Evolutionary conservation across 2,329 filamentous ascomycete genomes (phyloP).

Genomic region (Dichotomopilus funicola): DNA sequence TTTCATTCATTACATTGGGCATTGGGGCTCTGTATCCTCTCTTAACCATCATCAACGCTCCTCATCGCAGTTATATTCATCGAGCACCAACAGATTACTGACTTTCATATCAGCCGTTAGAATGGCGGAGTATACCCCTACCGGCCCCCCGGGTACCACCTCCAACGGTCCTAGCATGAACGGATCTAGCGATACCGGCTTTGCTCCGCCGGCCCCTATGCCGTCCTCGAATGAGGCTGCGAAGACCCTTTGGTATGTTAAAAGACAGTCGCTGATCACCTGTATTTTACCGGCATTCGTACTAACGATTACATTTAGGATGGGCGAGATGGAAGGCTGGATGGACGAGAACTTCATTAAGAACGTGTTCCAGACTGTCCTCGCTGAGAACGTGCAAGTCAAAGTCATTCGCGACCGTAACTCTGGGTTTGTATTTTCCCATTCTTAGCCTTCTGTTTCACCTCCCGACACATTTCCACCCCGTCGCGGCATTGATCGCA

Average conservation of each 20-base stretch:
- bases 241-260: conserved; percentile 52
- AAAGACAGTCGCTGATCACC: background rate
- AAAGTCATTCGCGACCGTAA: conserved; percentile 99
- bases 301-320: conserved; percentile 50
- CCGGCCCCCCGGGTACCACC: conserved; percentile 19
- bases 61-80: too few species aligned
- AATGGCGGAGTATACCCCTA: conserved; percentile 23
- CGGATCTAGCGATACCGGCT: conserved; percentile 24
- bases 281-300: background rate
- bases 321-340: conserved; percentile 98
- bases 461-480: background rate
- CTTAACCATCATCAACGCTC: background rate
- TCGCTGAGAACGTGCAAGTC: conserved; percentile 92
- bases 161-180: conserved; percentile 26
- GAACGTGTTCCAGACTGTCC: conserved; percentile 79
- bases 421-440: conserved; percentile 64
- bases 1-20: too few species aligned
- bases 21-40: background rate
- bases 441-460: conserved; percentile 1
- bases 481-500: background rate
- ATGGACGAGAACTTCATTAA: conserved; percentile 99
- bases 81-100: too few species aligned
- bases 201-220: conserved; percentile 19
- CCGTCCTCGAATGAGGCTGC: conserved; percentile 38
- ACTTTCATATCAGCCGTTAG: background rate